Base-by-base conservation (phyloP, 1,284 basidiomycete species). In the Irpex sp. region DNA sequence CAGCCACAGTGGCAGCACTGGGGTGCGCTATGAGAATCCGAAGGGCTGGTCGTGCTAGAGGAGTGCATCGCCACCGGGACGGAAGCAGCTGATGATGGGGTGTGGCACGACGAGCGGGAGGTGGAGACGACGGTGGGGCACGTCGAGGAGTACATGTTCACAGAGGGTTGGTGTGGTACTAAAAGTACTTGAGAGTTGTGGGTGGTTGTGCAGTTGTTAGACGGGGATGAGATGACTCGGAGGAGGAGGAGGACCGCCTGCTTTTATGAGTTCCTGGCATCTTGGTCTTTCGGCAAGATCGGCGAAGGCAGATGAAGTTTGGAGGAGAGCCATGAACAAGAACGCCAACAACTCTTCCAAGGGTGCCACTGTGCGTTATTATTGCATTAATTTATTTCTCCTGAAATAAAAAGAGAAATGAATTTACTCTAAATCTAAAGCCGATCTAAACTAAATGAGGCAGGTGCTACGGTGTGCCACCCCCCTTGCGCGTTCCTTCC, bases 1-100 rank as follows among this genome's bases (percentile, higher is more conserved):
- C 80, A 87, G 67, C 87, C 87, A 66, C 89, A 91, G 73, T 89
- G 87, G 80, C 87, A 89, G 78, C 89, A 91, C 73, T 90, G 88
- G 65, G 88, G 87, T 19, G 83, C 78, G 76, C 81, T 83, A 65
- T 71, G 70, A 73, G 72, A 68, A 65, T 72, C 65, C 56, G 68
- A 68, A 61, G 71, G 66, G 57, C 62, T 67, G 66, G 66, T 64
- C 7, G 60, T 61, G 61, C 49, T 51, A 62, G 60, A 49, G n/a
- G 48, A 36, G 8, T 48, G 62, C 26, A 36, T 17, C 21, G 58
- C 36, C 49, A 62, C 62, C 61, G 44, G 62, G 31, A 62, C 60
- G 60, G 68, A 66, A 67, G 64, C 64, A 48, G 68, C 40, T 26
- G 67, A 59, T 26, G 67, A 59, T 55, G 48, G 37, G 59, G 21